phyloP scores from a whole-genome alignment of 306 rosid genomes.

The Acacia acuminata region DNA sequence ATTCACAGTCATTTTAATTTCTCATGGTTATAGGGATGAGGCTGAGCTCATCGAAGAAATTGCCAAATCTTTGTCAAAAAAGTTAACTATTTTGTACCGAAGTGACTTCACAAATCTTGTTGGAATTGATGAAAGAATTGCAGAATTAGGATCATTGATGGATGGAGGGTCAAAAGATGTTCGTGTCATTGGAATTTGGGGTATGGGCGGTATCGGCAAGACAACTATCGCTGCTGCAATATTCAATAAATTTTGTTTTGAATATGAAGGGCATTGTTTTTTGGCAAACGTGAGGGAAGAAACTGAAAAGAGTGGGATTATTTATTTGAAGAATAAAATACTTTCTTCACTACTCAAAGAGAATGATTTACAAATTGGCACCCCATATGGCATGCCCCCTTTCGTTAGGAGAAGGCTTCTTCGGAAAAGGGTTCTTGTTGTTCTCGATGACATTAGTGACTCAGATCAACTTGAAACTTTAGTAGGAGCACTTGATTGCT shows the following conservation, averaged over 20 bases:
- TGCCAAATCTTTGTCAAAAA: not conserved
- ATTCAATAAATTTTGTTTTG: not conserved
- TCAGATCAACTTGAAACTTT: not conserved
- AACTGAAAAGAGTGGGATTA: not conserved
- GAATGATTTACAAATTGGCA: not conserved
- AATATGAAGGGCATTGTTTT: not conserved
- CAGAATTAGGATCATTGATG: not conserved
- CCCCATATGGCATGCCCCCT: not conserved
- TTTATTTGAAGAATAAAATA: not conserved
- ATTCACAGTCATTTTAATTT: not conserved
- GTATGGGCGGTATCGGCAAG: not conserved
- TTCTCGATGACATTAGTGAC: not conserved
- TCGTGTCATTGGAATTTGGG: not conserved
- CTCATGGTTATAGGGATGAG: not conserved
- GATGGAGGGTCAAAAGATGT: not conserved
- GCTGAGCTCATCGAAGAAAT: not conserved
- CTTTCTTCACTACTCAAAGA: not conserved
- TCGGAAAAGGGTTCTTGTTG: not conserved
- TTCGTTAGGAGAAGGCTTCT: not conserved
- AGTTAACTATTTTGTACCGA: not conserved
- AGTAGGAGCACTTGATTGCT: not conserved
- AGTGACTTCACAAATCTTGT: not conserved
- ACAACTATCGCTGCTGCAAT: not conserved
- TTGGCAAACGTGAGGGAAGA: not conserved
- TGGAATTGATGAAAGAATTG: not conserved